Percentiles rank a stretch among this genome's conserved stretches.
Conservation (phyloP, 164 flowering plant genomes). For the Vitis labrusca region DNA sequence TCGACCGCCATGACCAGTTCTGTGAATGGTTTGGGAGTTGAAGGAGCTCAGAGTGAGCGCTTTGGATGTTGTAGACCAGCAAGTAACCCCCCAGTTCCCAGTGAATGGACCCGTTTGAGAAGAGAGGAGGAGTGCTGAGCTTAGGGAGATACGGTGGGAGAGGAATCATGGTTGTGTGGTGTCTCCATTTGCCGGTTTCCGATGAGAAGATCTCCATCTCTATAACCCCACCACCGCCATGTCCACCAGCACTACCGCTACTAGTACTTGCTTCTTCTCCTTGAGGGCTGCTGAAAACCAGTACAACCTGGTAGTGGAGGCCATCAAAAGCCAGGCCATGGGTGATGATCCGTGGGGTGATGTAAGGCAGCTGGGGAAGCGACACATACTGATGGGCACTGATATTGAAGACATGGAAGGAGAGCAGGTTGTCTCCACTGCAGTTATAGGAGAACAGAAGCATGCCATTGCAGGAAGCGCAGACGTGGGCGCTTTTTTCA, state of each 20-base stretch:
- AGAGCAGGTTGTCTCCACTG: not conserved
- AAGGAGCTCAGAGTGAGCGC: not conserved
- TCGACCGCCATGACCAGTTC: not conserved
- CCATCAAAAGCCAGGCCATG: slow-evolving; percentile 8
- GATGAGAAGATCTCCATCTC: slow-evolving; percentile 7
- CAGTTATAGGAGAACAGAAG: not conserved
- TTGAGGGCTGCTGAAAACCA: not conserved
- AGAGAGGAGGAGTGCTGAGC: not conserved
- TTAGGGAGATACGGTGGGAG: slow-evolving; percentile 9
- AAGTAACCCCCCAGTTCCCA: slow-evolving; percentile 8
- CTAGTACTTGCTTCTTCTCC: not conserved
- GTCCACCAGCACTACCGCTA: too few species aligned
- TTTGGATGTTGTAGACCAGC: not conserved
- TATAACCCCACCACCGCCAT: not conserved
- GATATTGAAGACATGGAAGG: not conserved
- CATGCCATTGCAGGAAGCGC: slow-evolving; percentile 9
- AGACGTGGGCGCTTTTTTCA: not conserved
- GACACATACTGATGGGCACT: not conserved
- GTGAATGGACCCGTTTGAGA: slow-evolving; percentile 1
- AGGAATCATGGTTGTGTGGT: not conserved
- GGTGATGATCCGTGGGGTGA: not conserved
- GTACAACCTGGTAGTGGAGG: slow-evolving; percentile 4
- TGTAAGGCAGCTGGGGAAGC: slow-evolving; percentile 1
- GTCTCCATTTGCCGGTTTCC: slow-evolving; percentile 4
- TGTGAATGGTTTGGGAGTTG: slow-evolving; percentile 1